A percentile compares a stretch with the other conserved stretches of the same genome.
Conservation (phyloP, 2,329 filamentous ascomycete genomes). For the Aspergillus sp. region DNA sequence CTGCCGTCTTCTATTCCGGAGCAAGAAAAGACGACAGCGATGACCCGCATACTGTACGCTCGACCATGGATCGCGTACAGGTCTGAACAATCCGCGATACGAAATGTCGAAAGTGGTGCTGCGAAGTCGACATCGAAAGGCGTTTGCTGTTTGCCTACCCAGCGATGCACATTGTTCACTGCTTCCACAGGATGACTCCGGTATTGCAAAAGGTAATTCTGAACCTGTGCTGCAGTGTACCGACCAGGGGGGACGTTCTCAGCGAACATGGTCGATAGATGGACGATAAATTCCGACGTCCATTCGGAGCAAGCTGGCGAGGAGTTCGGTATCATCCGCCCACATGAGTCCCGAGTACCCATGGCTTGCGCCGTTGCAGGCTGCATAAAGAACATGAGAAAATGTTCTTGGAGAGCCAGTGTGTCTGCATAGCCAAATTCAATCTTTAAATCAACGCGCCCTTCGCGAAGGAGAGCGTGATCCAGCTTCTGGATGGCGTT, state of each 20-base stretch:
- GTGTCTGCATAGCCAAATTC: slow-evolving; percentile 43
- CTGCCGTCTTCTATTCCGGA: background rate
- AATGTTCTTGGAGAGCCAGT: slow-evolving; percentile 1
- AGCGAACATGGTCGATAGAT: background rate
- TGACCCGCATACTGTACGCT: background rate
- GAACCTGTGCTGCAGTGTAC: slow-evolving; percentile 4
- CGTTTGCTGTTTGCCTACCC: background rate
- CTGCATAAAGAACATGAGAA: slow-evolving; percentile 4
- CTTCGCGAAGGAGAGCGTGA: slow-evolving; percentile 69
- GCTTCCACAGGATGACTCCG: slow-evolving; percentile 1
- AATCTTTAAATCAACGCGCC: slow-evolving; percentile 69
- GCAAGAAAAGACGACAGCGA: slow-evolving; percentile 1
- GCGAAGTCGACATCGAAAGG: slow-evolving; percentile 2
- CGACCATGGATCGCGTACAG: slow-evolving; percentile 1
- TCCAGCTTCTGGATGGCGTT: slow-evolving; percentile 73
- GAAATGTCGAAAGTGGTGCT: background rate
- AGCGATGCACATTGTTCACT: background rate
- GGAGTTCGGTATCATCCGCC: background rate
- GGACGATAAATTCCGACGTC: background rate
- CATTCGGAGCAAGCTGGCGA: background rate
- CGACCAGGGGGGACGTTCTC: background rate
- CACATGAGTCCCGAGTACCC: background rate
- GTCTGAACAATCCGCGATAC: slow-evolving; percentile 1
- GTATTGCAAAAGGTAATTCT: slow-evolving; percentile 7
- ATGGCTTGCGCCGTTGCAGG: slow-evolving; percentile 2